These are phyloP conservation scores for Fraxinus pennsylvanica DNA, from an alignment of 257 asterid genomes.

Conservation along the genomic window DNA sequence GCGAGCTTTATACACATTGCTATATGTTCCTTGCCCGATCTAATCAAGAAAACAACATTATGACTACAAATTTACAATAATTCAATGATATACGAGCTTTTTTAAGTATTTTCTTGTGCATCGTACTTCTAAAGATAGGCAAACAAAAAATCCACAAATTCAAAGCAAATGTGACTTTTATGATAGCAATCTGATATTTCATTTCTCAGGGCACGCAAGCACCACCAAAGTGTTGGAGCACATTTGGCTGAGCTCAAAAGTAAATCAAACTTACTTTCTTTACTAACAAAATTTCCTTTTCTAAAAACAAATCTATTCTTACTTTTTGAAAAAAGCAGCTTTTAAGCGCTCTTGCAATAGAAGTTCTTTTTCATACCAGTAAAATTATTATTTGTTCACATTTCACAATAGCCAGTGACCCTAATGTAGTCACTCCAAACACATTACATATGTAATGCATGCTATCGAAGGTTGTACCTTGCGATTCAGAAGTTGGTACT, in stretches of 20 bases:
- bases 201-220: not conserved
- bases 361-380: not conserved
- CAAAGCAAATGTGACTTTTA: not conserved
- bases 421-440: not conserved
- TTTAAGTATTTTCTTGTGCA: not conserved
- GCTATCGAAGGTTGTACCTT: conserved; percentile 35
- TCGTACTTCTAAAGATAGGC: not conserved
- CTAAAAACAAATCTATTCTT: not conserved
- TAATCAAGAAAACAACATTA: conserved; percentile 15
- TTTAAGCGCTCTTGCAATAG: not conserved
- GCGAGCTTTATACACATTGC: conserved; percentile 89
- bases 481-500: conserved; percentile 19
- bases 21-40: conserved; percentile 97
- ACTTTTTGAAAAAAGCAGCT: not conserved
- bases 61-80: not conserved
- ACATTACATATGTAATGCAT: conserved; percentile 12
- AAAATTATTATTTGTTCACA: conserved; percentile 9
- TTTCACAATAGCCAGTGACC: not conserved
- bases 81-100: not conserved
- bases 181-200: not conserved
- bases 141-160: not conserved
- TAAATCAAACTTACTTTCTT: not conserved
- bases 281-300: not conserved
- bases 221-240: not conserved
- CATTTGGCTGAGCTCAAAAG: not conserved